Evolutionary conservation across 2,329 filamentous ascomycete genomes (phyloP), one percentile per base, ranked within the genome.

Genomic region (Thermoascus crustaceus): DNA sequence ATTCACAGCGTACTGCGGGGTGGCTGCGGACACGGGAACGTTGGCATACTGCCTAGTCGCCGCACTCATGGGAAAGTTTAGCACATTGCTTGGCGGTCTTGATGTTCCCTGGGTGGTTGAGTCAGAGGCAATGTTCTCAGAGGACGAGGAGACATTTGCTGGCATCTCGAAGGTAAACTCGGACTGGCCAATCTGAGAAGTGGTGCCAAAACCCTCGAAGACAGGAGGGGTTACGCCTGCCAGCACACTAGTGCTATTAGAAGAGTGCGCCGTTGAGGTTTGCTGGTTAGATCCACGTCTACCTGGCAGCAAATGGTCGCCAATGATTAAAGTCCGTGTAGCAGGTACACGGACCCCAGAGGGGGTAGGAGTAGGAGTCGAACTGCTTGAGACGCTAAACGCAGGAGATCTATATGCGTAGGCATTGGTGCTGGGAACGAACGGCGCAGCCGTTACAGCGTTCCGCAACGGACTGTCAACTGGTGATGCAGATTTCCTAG

Each of bases 231-330:
- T 29, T 17, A 29, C n/a, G 13, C 14, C 13, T 5, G 26, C 16
- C 6, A 29, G 18, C 8, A 18, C 14, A 7, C 26, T 29, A 16
- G 5, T 17, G 18, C 11, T 13, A 26, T 13, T 20, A 4, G 19
- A 14, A 13, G 30, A 21, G 25, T 18, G 14, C 14, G 11, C 10
- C 14, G 32, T 18, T 10, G 31, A 33, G 13, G 10, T 33, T 5
- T 16, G 22, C 7, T n/a, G 7, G 19, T 20, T 33, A 19, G 7
- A 9, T 24, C 31, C 19, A 11, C 19, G 13, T 34, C 30, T 38
- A 10, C 50, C 48, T 22, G 49, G 50, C 3, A 52, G 40, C n/a
- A 48, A 29, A 40, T 53, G 48, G 24, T 50, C 39, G 5, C 50
- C 50, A 30, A 51, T 40, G 24, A 47, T 40, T 29, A n/a, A 23